phyloP scores from a whole-genome alignment of 345 rosid genomes.

The Streptanthus diversifolius region DNA sequence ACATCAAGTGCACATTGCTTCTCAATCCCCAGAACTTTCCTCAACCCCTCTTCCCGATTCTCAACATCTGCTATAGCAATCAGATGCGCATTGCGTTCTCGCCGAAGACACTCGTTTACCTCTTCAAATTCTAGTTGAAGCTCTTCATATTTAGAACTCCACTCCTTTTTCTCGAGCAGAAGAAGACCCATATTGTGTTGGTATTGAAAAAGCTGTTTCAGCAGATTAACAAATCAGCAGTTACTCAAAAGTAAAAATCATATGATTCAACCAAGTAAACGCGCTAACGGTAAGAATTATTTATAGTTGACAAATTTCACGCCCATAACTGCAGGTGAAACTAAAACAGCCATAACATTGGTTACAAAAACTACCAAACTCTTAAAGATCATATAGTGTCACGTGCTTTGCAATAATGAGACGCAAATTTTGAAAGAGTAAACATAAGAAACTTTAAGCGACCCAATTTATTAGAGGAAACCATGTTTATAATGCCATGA shows the following conservation, averaged over 20 bases:
- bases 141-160: constrained; percentile 67
- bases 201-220: constrained; percentile 76
- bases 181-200: constrained; percentile 95
- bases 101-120: constrained; percentile 55
- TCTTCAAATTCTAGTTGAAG: constrained; percentile 56
- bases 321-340: constrained; percentile 5
- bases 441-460: neutral
- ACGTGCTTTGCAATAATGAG: neutral
- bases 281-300: neutral
- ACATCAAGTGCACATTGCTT: constrained; percentile 91
- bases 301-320: neutral
- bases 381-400: neutral
- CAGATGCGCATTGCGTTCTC: constrained; percentile 71
- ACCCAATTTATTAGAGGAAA: neutral
- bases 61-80: constrained; percentile 71
- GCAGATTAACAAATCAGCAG: neutral
- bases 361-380: neutral
- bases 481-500: neutral
- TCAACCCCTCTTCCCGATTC: constrained; percentile 75
- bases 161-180: constrained; percentile 85
- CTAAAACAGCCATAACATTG: neutral
- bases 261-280: neutral
- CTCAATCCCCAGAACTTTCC: constrained; percentile 88
- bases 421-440: constrained; percentile 3
- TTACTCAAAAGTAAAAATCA: neutral